These are phyloP conservation scores for Oryza coarctata DNA, from an alignment of 176 grass and related monocot genomes.

Conservation along the genomic window DNA sequence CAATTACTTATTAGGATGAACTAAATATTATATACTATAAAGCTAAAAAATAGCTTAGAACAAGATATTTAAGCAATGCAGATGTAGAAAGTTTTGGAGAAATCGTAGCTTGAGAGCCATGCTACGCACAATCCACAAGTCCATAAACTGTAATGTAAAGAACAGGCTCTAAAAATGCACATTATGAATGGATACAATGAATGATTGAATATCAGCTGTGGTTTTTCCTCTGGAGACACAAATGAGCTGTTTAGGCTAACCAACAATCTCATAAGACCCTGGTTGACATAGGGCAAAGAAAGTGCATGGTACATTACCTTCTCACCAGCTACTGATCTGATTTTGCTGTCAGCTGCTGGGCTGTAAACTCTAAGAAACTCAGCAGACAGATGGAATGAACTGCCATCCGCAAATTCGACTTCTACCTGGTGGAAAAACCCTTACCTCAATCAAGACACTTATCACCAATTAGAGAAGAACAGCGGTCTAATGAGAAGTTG, in stretches of 20 bases:
- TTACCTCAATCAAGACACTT: neutral
- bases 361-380: conserved; percentile 94
- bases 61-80: too few relatives aligned
- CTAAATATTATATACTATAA: too few relatives aligned
- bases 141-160: too few relatives aligned
- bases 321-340: conserved; percentile 78
- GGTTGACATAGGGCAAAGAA: neutral
- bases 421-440: conserved; percentile 48
- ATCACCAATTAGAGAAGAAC: neutral
- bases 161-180: too few relatives aligned
- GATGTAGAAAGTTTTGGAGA: too few relatives aligned
- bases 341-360: conserved; percentile 89
- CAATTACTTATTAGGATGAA: too few relatives aligned
- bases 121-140: too few relatives aligned
- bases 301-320: conserved; percentile 55
- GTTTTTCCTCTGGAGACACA: too few relatives aligned
- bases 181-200: neutral
- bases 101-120: too few relatives aligned
- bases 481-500: neutral
- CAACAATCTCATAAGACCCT: neutral
- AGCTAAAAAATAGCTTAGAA: too few relatives aligned
- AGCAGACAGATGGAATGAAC: conserved; percentile 65
- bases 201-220: neutral
- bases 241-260: neutral
- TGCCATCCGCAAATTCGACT: conserved; percentile 78